Evolutionary conservation across 2,329 filamentous ascomycete species (phyloP).

Genomic region (Rugonectria rugulosa): DNA sequence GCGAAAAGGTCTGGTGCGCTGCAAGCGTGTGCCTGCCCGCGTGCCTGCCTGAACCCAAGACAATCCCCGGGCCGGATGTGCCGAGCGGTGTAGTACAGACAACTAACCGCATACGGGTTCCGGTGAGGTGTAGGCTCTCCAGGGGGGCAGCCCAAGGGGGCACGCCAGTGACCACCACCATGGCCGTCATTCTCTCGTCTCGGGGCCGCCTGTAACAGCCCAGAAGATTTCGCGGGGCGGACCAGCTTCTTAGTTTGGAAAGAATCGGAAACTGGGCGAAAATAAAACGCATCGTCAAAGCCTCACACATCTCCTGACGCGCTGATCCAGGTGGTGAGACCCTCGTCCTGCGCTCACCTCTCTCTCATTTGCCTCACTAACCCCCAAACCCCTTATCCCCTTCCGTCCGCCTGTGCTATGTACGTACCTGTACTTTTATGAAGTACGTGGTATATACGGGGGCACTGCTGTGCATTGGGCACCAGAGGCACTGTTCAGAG

Average conservation of each 20-base stretch:
- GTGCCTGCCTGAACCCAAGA: slow-evolving; percentile 11
- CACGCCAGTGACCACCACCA: too few relatives aligned
- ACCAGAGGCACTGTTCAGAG: slow-evolving; percentile 38
- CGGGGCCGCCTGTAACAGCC: neutral
- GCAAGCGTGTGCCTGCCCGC: slow-evolving; percentile 3
- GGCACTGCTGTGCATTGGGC: slow-evolving; percentile 37
- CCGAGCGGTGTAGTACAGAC: slow-evolving; percentile 23
- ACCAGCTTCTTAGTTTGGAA: slow-evolving; percentile 19
- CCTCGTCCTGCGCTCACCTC: slow-evolving; percentile 18
- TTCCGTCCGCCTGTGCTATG: slow-evolving; percentile 25
- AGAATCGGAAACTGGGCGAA: slow-evolving; percentile 21
- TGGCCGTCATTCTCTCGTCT: too few relatives aligned
- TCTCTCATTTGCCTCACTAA: slow-evolving; percentile 29
- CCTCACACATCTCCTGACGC: slow-evolving; percentile 37
- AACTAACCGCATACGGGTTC: slow-evolving; percentile 17
- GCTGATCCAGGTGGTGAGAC: slow-evolving; percentile 35
- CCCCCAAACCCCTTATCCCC: slow-evolving; percentile 35
- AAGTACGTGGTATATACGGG: slow-evolving; percentile 26
- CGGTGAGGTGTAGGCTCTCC: slow-evolving; percentile 15
- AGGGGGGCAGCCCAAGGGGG: neutral
- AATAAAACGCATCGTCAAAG: slow-evolving; percentile 23
- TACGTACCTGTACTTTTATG: too few relatives aligned
- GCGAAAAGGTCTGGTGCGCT: neutral
- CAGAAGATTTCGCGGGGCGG: slow-evolving; percentile 14
- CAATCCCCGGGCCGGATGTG: slow-evolving; percentile 18